A percentile compares a stretch with the other conserved stretches of the same genome.
These are phyloP conservation scores for Tetracladium marchalianum DNA, from an alignment of 495 filamentous ascomycete species.

Conservation along the genomic window DNA sequence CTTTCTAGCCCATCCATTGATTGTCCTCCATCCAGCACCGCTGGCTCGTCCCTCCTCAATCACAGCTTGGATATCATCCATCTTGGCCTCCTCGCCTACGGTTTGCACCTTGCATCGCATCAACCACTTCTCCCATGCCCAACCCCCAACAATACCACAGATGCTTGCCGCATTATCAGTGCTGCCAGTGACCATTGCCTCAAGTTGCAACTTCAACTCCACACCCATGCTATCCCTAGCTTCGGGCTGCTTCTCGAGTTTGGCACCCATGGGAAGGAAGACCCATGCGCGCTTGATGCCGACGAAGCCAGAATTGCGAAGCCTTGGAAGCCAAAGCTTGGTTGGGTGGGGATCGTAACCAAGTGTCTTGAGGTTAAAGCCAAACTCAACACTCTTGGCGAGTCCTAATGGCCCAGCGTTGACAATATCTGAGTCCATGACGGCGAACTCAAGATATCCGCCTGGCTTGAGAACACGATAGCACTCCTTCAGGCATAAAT, in stretches of 20 bases:
- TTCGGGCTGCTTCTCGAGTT: slow-evolving; percentile 35
- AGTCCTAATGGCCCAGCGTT: slow-evolving; percentile 67
- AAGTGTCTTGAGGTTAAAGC: slow-evolving; percentile 72
- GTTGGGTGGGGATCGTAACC: slow-evolving; percentile 84
- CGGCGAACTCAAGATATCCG: slow-evolving; percentile 80
- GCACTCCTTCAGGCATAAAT: slow-evolving; percentile 74
- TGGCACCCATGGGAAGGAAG: slow-evolving; percentile 75
- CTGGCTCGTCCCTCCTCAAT: slow-evolving; percentile 75
- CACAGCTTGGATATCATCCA: slow-evolving; percentile 69
- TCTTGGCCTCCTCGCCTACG: slow-evolving; percentile 61
- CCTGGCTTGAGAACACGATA: slow-evolving; percentile 86
- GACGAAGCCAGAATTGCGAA: slow-evolving; percentile 65
- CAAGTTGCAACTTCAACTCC: slow-evolving; percentile 45
- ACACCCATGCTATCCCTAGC: slow-evolving; percentile 30
- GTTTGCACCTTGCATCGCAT: slow-evolving; percentile 57
- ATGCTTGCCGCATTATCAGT: slow-evolving; percentile 64
- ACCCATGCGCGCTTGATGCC: slow-evolving; percentile 81
- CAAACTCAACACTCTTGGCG: slow-evolving; percentile 81
- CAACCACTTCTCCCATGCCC: slow-evolving; percentile 97
- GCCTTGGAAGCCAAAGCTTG: slow-evolving; percentile 61
- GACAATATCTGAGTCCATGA: slow-evolving; percentile 82
- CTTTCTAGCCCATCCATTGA: slow-evolving; percentile 89
- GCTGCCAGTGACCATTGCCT: slow-evolving; percentile 58
- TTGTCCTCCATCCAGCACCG: slow-evolving; percentile 74
- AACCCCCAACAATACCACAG: slow-evolving; percentile 73